Evolutionary conservation across 83 land plant genomes (phyloP).

Genomic region (Larix sibirica): DNA sequence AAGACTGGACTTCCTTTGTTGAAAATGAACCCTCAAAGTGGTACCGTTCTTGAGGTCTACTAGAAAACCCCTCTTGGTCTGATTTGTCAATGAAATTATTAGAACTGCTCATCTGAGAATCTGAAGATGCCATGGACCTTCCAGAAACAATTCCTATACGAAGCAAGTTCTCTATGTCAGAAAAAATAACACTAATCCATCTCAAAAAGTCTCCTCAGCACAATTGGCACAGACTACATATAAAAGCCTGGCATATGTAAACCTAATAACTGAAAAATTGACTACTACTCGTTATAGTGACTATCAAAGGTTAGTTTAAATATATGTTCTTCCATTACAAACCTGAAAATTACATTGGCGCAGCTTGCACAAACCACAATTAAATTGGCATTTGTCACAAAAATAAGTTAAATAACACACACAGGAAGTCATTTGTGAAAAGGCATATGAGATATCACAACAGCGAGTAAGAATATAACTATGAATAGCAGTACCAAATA

Average conservation of each 20-base stretch:
- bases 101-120: neutral
- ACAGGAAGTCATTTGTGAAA: neutral
- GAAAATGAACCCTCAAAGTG: conserved; percentile 7
- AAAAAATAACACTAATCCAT: neutral
- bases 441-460: too few relatives aligned
- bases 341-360: neutral
- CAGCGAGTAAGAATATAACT: too few relatives aligned
- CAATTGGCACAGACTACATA: neutral
- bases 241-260: neutral
- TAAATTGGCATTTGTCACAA: neutral
- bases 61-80: neutral
- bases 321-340: neutral
- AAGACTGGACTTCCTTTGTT: neutral
- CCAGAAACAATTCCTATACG: neutral
- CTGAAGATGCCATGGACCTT: conserved; percentile 13
- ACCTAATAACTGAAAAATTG: neutral
- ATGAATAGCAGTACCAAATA: too few relatives aligned
- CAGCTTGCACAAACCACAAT: neutral
- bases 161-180: neutral
- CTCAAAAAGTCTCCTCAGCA: too few relatives aligned
- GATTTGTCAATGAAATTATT: neutral
- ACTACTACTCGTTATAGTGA: neutral
- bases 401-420: neutral
- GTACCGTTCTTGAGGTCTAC: neutral
- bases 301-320: neutral